Evolutionary conservation across 768 basidiomycete genomes (phyloP).

Genomic region (Lactarius sp.): DNA sequence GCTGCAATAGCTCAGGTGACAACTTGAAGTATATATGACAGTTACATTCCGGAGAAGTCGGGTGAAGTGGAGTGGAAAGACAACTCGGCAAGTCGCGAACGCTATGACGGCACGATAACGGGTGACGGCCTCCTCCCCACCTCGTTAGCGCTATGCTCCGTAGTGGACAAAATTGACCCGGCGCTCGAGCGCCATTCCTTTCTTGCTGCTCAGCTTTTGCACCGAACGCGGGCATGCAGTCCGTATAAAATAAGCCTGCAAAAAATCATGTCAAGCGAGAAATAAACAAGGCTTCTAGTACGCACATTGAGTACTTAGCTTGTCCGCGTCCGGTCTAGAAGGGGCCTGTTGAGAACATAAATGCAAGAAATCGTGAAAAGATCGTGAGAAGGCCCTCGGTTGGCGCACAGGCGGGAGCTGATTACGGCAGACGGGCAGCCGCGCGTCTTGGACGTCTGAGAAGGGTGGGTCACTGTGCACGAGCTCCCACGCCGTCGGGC

Average conservation of each 20-base stretch:
- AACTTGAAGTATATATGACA: too few relatives aligned
- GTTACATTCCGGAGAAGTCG: too few relatives aligned
- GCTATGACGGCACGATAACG: too few relatives aligned
- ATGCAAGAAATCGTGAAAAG: constrained; percentile 27
- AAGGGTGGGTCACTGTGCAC: constrained; percentile 23
- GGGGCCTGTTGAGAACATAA: constrained; percentile 24
- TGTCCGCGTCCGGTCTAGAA: constrained; percentile 24
- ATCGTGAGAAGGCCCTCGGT: constrained; percentile 21
- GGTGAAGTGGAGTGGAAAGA: too few relatives aligned
- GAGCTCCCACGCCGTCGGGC: constrained; percentile 26
- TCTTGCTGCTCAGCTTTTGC: constrained; percentile 8
- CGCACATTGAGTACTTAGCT: constrained; percentile 23
- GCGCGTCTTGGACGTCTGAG: constrained; percentile 22
- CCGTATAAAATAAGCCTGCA: constrained; percentile 22
- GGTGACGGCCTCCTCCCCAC: background rate
- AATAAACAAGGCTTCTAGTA: background rate
- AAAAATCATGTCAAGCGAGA: too few relatives aligned
- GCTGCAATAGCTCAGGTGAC: too few relatives aligned
- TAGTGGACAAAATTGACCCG: constrained; percentile 18
- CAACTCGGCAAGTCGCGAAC: too few relatives aligned
- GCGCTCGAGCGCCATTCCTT: constrained; percentile 3
- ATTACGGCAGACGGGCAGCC: background rate
- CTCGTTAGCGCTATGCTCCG: background rate
- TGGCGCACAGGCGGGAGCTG: constrained; percentile 23
- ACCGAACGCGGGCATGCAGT: constrained; percentile 26